Evolutionary conservation across 345 rosid species (phyloP).

Genomic region (Euclidium syriacum): DNA sequence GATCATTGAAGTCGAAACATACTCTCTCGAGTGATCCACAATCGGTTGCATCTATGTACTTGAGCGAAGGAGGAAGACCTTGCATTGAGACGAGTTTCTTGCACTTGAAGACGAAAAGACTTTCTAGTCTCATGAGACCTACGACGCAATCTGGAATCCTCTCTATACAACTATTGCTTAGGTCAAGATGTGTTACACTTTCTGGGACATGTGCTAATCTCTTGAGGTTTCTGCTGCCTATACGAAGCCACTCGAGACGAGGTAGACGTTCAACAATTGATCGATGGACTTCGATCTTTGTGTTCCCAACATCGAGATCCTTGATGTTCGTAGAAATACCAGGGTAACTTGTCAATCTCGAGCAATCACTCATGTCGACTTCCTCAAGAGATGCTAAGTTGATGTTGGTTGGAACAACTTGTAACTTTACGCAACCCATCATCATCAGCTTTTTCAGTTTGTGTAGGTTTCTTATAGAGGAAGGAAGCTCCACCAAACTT

Average conservation of each 20-base stretch:
- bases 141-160: not conserved
- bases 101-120: not conserved
- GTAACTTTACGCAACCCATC: not conserved
- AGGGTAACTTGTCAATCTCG: not conserved
- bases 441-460: not conserved
- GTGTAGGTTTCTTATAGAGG: not conserved
- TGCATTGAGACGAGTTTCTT: not conserved
- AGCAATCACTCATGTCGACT: not conserved
- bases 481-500: constrained; percentile 2
- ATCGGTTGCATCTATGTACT: not conserved
- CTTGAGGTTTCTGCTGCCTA: not conserved
- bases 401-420: not conserved
- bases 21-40: constrained; percentile 3
- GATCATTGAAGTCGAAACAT: not conserved
- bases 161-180: not conserved
- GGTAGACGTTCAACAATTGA: not conserved
- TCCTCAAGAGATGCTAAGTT: not conserved
- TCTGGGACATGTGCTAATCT: not conserved
- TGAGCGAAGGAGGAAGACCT: not conserved
- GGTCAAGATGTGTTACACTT: not conserved
- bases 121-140: not conserved
- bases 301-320: not conserved
- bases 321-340: not conserved
- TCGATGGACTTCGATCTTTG: not conserved
- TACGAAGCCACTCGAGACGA: not conserved